These are phyloP conservation scores for Arthrobotrys entomopaga DNA, from an alignment of 2,329 filamentous ascomycete genomes.

Conservation along the genomic window DNA sequence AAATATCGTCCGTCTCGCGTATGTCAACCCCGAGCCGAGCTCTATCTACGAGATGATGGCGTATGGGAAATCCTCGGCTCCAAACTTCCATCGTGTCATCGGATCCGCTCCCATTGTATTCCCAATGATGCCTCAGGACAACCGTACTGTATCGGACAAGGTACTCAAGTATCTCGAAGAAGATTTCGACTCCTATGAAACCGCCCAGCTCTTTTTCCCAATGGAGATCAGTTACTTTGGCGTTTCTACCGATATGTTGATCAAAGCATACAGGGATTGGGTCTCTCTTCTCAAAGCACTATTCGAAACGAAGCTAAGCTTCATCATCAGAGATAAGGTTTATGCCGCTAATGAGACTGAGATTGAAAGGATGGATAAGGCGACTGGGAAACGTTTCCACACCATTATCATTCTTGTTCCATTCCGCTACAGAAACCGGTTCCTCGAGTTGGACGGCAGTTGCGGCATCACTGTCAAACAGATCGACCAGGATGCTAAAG, in stretches of 20 bases:
- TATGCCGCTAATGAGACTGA: too few relatives aligned
- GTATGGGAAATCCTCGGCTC: too few relatives aligned
- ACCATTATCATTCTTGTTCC: too few relatives aligned
- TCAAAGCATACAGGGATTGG: too few relatives aligned
- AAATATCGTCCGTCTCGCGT: slow-evolving; percentile 10
- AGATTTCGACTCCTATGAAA: slow-evolving; percentile 14
- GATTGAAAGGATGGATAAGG: too few relatives aligned
- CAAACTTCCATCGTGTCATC: slow-evolving; percentile 11
- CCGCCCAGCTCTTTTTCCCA: slow-evolving; percentile 11
- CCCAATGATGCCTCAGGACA: not conserved
- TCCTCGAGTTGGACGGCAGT: too few relatives aligned
- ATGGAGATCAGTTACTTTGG: slow-evolving; percentile 24
- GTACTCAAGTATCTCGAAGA: slow-evolving; percentile 23
- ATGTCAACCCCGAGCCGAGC: slow-evolving; percentile 10
- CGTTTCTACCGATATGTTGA: too few relatives aligned
- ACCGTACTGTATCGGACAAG: not conserved
- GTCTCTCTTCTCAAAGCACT: not conserved
- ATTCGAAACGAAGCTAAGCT: not conserved
- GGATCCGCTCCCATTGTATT: slow-evolving; percentile 10
- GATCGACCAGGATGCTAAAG: too few relatives aligned
- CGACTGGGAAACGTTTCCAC: too few relatives aligned
- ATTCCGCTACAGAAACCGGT: too few relatives aligned
- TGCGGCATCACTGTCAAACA: too few relatives aligned
- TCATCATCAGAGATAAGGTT: too few relatives aligned
- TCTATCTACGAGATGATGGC: slow-evolving; percentile 7